Conservation (phyloP, 257 asterid genomes). For the Phtheirospermum japonicum region DNA sequence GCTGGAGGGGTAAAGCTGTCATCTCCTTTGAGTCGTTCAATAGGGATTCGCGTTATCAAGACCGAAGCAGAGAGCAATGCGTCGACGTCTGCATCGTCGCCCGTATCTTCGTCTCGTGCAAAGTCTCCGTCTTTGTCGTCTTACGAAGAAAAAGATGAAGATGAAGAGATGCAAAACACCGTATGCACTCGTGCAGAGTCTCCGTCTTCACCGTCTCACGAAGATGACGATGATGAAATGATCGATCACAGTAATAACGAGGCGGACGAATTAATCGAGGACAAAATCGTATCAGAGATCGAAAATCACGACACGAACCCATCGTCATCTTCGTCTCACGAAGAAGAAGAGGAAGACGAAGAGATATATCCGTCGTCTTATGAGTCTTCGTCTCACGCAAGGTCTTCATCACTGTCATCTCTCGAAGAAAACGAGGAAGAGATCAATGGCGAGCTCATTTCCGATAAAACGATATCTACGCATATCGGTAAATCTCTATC, state of each 20-base stretch:
- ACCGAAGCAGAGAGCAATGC: conserved; percentile 19
- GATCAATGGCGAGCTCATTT: conserved; percentile 20
- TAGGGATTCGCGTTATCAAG: conserved; percentile 24
- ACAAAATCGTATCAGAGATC: background rate
- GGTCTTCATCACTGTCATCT: conserved; percentile 20
- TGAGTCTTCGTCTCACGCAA: conserved; percentile 22
- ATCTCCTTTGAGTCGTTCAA: conserved; percentile 26
- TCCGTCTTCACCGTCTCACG: conserved; percentile 4
- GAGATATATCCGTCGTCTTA: conserved; percentile 20
- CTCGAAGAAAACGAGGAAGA: conserved; percentile 28
- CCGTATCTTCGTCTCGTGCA: conserved; percentile 19
- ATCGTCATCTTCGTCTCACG: background rate
- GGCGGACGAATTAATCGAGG: background rate
- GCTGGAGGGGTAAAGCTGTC: conserved; percentile 11
- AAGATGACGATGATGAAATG: background rate
- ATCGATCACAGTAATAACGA: background rate
- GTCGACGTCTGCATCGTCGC: conserved; percentile 28
- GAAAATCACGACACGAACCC: background rate
- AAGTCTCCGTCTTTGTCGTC: conserved; percentile 20
- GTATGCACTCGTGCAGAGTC: conserved; percentile 7
- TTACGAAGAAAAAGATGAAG: conserved; percentile 27
- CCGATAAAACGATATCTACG: conserved; percentile 13
- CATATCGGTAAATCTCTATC: conserved; percentile 20
- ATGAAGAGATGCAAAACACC: conserved; percentile 16
- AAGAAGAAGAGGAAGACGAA: background rate